Evolutionary conservation across 805 yeast species (phyloP), one percentile per base, ranked within the genome.

Genomic region (Wickerhamomyces rabaulensis): DNA sequence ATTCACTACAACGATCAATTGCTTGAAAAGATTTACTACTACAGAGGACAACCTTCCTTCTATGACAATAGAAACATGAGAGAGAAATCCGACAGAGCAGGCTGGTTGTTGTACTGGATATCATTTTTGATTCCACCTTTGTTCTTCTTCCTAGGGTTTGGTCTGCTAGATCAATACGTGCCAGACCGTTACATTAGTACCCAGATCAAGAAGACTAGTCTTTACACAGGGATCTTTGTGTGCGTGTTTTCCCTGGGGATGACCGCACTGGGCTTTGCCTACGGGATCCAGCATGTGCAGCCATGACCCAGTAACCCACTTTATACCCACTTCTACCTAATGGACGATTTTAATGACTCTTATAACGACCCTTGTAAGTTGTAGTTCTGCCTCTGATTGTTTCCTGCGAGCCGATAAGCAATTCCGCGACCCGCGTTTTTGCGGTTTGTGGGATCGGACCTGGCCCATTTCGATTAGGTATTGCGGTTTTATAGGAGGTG

Each of bases 201-300:
- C 2, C 36, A 39, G 5, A 20, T 49, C 23, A 57, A 52, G 44
- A 48, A 47, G 22, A 10, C 56, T 10, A 54, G 63, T 40, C 19
- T 59, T 23, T 19, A 46, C 16, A 54, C 57, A 5, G 64, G 64
- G 2, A 17, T 41, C 2, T 8, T 54, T 1, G 47, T 48, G 23
- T 22, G 54, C 9, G 16, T 58, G 15, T n/a, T 51, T 3, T 39
- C 47, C 5, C 47, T 70, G 19, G 79, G 72, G 0, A 67, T 74
- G 53, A 62, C 74, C 26, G 73, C 73, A 16, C 66, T 74, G 29
- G 80, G 79, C 1, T 62, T 76, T 41, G 78, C 72, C 2, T 48
- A 44, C 33, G 51, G 51, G 6, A 44, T 48, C 7, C 47, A 44
- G 21, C 43, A 25, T 17, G 31, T 27, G n/a, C 31, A 13, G 20